Evolutionary conservation across 2,329 filamentous ascomycete genomes (phyloP), one percentile per base, ranked within the genome.

Genomic region (Aspergillus sp.): DNA sequence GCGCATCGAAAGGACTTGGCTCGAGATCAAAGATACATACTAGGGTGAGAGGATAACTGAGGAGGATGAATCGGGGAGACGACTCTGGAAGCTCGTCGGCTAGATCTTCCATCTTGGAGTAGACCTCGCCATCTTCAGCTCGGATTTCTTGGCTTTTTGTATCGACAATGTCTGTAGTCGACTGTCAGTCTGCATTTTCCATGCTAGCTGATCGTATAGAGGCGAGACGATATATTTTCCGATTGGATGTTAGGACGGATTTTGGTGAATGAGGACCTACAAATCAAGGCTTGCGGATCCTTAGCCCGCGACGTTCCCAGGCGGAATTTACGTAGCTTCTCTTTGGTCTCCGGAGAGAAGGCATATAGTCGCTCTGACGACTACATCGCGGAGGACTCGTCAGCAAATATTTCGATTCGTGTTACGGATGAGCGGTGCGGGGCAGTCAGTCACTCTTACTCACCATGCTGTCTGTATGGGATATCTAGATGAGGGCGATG

Each of bases 311-410:
- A 97, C 2, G 95, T 98, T 24, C 89, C 86, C 26, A 99, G 83
- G 50, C 95, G 90, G 80, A 99, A 99, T 78, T 97, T 98, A 75
- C 91, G 89, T 64, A 99, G 85, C 71, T 93, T 88, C 64, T 92
- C 87, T 77, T 89, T 95, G 45, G 91, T 96, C 78, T 95, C 91
- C 63, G 87, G 85, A 32, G 92, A 96, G 84, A 98, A 96, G 58
- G 90, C 91, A 80, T 96, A 98, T 62, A 98, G 84, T 66, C 92
- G 84, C 61, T 97, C 93, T 71, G 93, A 96, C 68, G 87, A 74
- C 53, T 55, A 47, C 13, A 36, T 15, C 42, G 20, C 18, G 41
- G 32, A 13, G 48, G 48, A 34, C 36, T 13, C 48, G 51, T 56
- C 47, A 58, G 53, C 41, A 34, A 41, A 18, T 34, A 20, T 24